Evolutionary conservation across 441 rosid species (phyloP), one percentile per base, ranked within the genome.

Genomic region (Eugenia klotzschiana): DNA sequence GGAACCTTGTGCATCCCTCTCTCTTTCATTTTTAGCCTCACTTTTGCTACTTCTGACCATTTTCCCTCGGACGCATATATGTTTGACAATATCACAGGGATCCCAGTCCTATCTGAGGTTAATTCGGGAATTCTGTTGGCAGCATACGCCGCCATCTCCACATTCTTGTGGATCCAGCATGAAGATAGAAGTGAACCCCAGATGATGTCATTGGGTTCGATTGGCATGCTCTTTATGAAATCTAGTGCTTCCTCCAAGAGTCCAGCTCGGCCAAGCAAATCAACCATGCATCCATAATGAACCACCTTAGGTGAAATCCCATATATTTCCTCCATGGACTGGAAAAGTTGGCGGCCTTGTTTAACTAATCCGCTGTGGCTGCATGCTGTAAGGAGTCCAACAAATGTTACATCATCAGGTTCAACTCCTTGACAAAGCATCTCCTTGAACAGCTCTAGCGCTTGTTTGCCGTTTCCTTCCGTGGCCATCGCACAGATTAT

Each of bases 231-330:
- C 80, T 89, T 83, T 82, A 91, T 88, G 81, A 91, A 85, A 69
- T 88, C 89, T 53, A 90, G 72, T 40, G 95, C 92, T 87, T 93
- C 90, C 64, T 54, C 88, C 79, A 93, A 83, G 84, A 87, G 51
- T 50, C 95, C 94, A 55, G 92, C 92, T 60, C 95, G 93, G 52
- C 93, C 92, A 55, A 93, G 91, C 51, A 93, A 73, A 86, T 93
- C 95, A 83, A 91, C 92, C 91, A 93, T 87, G 85, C 95, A 93
- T 29, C 95, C 95, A 58, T 91, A 93, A 79, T 93, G 95, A 56
- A 91, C 92, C 80, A 88, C 85, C 77, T 87, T 82, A 10, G 93
- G 92, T 55, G 85, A 84, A 84, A 93, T 84, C 69, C 89, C 87
- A 18, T 90, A 84, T 73, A 84, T 81, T 54, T 84, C 89, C 82